Percentiles rank a stretch among this genome's conserved stretches.
phyloP scores from a whole-genome alignment of 2,329 filamentous ascomycete species.

The Claviceps citrina region DNA sequence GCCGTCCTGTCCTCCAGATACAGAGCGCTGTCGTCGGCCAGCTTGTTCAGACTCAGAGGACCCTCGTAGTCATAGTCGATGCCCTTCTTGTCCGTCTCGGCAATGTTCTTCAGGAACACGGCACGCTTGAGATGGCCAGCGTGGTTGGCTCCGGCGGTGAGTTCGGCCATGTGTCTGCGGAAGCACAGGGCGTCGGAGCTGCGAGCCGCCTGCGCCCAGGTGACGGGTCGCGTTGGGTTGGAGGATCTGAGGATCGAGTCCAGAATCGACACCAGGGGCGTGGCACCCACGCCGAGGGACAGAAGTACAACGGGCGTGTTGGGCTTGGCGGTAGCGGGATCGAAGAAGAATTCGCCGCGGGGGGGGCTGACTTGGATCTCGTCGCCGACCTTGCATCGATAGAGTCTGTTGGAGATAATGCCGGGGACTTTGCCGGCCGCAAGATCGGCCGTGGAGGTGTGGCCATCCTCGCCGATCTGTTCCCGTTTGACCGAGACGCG shows the following conservation, averaged over 20 bases:
- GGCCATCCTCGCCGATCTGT: slow-evolving; percentile 10
- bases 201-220: slow-evolving; percentile 48
- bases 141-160: slow-evolving; percentile 16
- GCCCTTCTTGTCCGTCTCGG: slow-evolving; percentile 26
- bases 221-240: slow-evolving; percentile 29
- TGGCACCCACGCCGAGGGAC: slow-evolving; percentile 53
- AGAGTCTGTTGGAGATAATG: slow-evolving; percentile 37
- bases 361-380: slow-evolving; percentile 40
- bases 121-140: slow-evolving; percentile 14
- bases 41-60: slow-evolving; percentile 36
- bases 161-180: slow-evolving; percentile 28
- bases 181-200: slow-evolving; percentile 40
- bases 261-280: slow-evolving; percentile 50
- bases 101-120: slow-evolving; percentile 39
- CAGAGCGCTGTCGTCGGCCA: slow-evolving; percentile 34
- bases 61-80: slow-evolving; percentile 42
- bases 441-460: slow-evolving; percentile 17
- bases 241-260: slow-evolving; percentile 30
- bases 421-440: slow-evolving; percentile 24
- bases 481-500: slow-evolving; percentile 63
- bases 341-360: slow-evolving; percentile 46
- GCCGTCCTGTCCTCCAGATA: slow-evolving; percentile 35
- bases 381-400: slow-evolving; percentile 34
- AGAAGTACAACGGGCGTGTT: slow-evolving; percentile 47
- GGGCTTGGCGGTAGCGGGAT: slow-evolving; percentile 25